phyloP scores from a whole-genome alignment of 2,329 filamentous ascomycete species.

The Pezicula rhizophila region DNA sequence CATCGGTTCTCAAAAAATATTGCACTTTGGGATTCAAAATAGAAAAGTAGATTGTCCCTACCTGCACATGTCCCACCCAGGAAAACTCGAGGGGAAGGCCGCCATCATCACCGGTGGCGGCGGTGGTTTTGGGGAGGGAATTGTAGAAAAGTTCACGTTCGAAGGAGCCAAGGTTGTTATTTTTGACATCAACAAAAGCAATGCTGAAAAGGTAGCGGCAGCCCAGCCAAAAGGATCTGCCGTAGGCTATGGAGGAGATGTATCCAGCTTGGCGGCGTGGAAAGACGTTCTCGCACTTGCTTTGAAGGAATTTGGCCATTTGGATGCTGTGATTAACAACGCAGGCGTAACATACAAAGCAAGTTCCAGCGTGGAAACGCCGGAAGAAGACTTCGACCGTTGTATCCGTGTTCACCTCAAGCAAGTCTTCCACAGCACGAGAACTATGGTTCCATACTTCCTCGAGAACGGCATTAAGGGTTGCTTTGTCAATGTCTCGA shows the following conservation, averaged over 20 bases:
- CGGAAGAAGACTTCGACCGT: neutral
- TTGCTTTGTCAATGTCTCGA: too few relatives aligned
- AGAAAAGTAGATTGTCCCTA: too few relatives aligned
- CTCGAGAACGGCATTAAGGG: too few relatives aligned
- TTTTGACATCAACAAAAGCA: neutral
- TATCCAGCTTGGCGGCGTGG: neutral
- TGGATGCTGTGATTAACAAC: conserved; percentile 36
- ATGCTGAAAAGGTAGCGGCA: neutral
- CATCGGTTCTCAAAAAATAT: too few relatives aligned
- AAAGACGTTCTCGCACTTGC: neutral
- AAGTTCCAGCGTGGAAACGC: neutral
- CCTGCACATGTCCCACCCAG: neutral
- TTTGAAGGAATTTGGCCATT: conserved; percentile 9
- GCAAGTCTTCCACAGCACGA: too few relatives aligned
- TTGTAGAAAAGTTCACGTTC: neutral
- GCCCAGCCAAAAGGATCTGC: neutral
- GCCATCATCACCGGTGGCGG: neutral
- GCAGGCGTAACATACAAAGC: conserved; percentile 26
- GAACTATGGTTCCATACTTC: too few relatives aligned
- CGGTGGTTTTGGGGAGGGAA: neutral
- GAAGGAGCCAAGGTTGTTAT: conserved; percentile 1
- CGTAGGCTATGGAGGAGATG: neutral
- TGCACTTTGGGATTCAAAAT: too few relatives aligned
- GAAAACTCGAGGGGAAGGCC: neutral
- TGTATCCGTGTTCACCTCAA: too few relatives aligned